phyloP scores from a whole-genome alignment of 495 filamentous ascomycete genomes.

The Hypomontagnella monticulosa region DNA sequence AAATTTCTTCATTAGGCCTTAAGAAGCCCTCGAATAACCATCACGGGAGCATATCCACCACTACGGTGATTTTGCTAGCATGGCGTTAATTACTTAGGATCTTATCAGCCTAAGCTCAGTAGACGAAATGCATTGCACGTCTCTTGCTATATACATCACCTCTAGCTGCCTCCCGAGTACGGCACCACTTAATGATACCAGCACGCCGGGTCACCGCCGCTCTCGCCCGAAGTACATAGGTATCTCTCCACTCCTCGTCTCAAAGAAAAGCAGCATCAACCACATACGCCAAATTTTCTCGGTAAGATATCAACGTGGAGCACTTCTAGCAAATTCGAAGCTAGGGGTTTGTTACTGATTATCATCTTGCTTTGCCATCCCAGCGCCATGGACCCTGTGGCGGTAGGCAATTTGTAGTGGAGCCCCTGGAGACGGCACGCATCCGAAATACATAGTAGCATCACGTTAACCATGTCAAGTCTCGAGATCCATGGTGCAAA shows the following conservation, averaged over 20 bases:
- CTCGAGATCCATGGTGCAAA: slow-evolving; percentile 33
- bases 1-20: slow-evolving; percentile 3
- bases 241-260: neutral
- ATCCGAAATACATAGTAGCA: slow-evolving; percentile 44
- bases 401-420: slow-evolving; percentile 22
- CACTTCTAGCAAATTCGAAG: neutral
- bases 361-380: slow-evolving; percentile 28
- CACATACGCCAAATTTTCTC: slow-evolving; percentile 3
- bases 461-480: slow-evolving; percentile 28
- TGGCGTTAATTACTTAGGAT: too few species aligned
- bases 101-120: too few species aligned
- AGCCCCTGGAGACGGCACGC: slow-evolving; percentile 25
- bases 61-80: too few species aligned
- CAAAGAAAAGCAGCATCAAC: neutral
- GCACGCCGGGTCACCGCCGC: slow-evolving; percentile 5
- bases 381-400: slow-evolving; percentile 28
- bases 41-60: slow-evolving; percentile 12
- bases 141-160: slow-evolving; percentile 12
- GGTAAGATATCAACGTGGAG: neutral
- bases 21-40: neutral
- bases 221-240: neutral
- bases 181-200: slow-evolving; percentile 26
- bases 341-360: neutral
- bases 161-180: slow-evolving; percentile 7
- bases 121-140: neutral